These are phyloP conservation scores for Miscanthus sacchariflorus DNA, from an alignment of 202 grass and related monocot species.

Conservation along the genomic window DNA sequence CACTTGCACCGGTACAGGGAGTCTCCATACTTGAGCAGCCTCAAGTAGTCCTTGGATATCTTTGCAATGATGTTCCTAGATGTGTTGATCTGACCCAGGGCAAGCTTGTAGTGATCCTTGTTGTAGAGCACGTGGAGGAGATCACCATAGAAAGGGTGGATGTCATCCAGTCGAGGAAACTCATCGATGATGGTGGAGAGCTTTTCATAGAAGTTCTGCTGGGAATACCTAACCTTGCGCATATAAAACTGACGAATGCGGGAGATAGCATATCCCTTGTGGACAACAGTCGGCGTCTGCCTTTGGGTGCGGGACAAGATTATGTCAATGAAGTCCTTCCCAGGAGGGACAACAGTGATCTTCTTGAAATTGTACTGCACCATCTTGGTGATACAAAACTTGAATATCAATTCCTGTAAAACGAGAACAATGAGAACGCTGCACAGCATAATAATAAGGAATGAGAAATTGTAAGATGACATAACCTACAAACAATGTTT, in stretches of 20 bases:
- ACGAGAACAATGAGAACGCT: neutral
- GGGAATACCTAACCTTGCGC: conserved; percentile 83
- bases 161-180: conserved; percentile 79
- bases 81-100: conserved; percentile 92
- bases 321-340: conserved; percentile 93
- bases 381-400: conserved; percentile 53
- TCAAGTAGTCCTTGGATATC: conserved; percentile 86
- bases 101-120: conserved; percentile 99
- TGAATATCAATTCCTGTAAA: conserved; percentile 16
- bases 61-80: conserved; percentile 88
- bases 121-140: conserved; percentile 91
- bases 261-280: conserved; percentile 87
- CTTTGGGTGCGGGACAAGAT: conserved; percentile 91
- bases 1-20: conserved; percentile 89
- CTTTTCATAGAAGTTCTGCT: conserved; percentile 97
- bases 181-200: conserved; percentile 84
- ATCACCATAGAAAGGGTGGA: conserved; percentile 90
- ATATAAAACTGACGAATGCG: conserved; percentile 94
- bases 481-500: conserved; percentile 1
- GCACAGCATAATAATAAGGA: neutral
- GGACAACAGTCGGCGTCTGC: conserved; percentile 95
- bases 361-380: conserved; percentile 98
- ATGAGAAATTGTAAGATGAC: neutral
- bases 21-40: conserved; percentile 91
- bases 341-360: conserved; percentile 90